Evolutionary conservation across 805 yeast genomes (phyloP).

Genomic region (Schwanniomyces sp.): DNA sequence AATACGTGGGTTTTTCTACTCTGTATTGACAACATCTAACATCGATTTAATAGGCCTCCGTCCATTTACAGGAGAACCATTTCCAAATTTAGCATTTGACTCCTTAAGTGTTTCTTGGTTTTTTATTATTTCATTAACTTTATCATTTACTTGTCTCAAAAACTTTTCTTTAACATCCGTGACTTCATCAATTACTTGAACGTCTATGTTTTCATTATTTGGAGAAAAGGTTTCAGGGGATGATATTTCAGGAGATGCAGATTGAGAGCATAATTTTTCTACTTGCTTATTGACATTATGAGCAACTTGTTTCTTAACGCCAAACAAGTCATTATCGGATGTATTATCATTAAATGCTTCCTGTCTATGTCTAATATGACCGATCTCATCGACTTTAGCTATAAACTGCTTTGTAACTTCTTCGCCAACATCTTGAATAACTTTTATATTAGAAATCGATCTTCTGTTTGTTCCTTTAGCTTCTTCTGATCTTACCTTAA

Average conservation of each 20-base stretch:
- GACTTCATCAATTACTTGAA: slow-evolving; percentile 14
- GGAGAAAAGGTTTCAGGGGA: neutral
- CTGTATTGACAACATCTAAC: neutral
- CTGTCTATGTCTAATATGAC: slow-evolving; percentile 13
- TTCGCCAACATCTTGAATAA: slow-evolving; percentile 33
- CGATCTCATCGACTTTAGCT: slow-evolving; percentile 32
- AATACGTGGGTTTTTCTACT: neutral
- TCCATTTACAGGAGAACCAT: neutral
- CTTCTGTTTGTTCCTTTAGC: neutral
- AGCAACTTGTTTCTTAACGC: slow-evolving; percentile 29
- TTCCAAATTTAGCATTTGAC: neutral
- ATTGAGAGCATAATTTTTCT: slow-evolving; percentile 17
- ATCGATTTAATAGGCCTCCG: neutral
- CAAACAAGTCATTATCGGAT: slow-evolving; percentile 15
- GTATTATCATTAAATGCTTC: slow-evolving; percentile 14
- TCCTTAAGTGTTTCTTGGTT: slow-evolving; percentile 2
- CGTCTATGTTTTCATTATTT: neutral
- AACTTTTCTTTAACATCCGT: slow-evolving; percentile 14
- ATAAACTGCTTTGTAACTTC: slow-evolving; percentile 32
- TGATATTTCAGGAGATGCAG: slow-evolving; percentile 12
- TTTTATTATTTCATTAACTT: slow-evolving; percentile 16
- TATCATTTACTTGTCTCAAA: slow-evolving; percentile 21
- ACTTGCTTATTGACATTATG: slow-evolving; percentile 31
- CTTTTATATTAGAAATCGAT: slow-evolving; percentile 7
- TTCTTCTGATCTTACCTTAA: neutral